phyloP scores from a whole-genome alignment of 352 stramenopile species.

The Phytophthora gonapodyides region DNA sequence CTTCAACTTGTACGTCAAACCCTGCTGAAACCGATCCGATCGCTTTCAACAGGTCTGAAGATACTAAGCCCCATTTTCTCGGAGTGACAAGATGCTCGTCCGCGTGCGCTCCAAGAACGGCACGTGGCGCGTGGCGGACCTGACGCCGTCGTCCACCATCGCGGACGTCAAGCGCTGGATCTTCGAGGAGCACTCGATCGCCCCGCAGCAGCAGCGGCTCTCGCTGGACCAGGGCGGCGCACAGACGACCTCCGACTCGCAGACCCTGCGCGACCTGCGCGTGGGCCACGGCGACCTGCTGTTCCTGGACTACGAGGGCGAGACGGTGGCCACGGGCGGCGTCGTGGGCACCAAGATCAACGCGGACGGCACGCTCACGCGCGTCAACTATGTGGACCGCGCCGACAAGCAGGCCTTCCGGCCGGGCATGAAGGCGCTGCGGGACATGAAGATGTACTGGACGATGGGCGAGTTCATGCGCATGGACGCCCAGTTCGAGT shows the following conservation, averaged over 20 bases:
- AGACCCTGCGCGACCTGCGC: constrained; percentile 64
- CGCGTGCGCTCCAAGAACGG: constrained; percentile 89
- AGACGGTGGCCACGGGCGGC: constrained; percentile 55
- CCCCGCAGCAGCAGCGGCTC: constrained; percentile 51
- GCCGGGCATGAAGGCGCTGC: constrained; percentile 94
- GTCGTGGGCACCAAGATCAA: constrained; percentile 73
- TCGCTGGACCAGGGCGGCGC: constrained; percentile 56
- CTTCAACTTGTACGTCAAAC: constrained; percentile 17
- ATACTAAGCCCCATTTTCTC: neutral
- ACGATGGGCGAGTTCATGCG: constrained; percentile 97
- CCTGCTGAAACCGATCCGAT: constrained; percentile 12
- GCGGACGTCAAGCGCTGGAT: constrained; percentile 80
- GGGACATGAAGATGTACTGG: constrained; percentile 99
- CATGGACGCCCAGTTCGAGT: constrained; percentile 97
- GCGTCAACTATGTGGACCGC: constrained; percentile 76
- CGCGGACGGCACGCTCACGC: constrained; percentile 79
- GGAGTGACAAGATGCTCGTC: constrained; percentile 60
- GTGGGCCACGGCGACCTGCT: constrained; percentile 83
- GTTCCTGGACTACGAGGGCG: constrained; percentile 77
- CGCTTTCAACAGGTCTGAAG: neutral
- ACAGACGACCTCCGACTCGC: constrained; percentile 41
- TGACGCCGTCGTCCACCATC: constrained; percentile 67
- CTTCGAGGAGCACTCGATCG: constrained; percentile 71
- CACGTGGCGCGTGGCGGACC: constrained; percentile 81
- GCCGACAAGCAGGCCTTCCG: constrained; percentile 91